A percentile compares a stretch with the other conserved stretches of the same genome.
phyloP scores from a whole-genome alignment of 2,329 filamentous ascomycete genomes.

The Tolypocladium amazonense region DNA sequence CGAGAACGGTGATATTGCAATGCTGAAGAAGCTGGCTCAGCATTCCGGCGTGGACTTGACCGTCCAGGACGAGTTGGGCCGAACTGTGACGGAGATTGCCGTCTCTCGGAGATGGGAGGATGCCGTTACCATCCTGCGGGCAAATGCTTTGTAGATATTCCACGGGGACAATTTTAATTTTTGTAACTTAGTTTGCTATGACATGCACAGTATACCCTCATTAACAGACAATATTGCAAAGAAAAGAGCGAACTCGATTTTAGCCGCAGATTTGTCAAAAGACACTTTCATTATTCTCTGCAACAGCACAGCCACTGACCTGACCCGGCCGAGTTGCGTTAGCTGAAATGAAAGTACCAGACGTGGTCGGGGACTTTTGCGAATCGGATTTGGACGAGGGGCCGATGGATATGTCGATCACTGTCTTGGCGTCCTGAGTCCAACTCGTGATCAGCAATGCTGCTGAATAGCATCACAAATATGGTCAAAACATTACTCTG shows the following conservation, averaged over 20 bases:
- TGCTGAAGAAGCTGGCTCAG: conserved; percentile 41
- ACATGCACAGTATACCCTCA: not conserved
- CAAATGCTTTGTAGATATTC: conserved; percentile 10
- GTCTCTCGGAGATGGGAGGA: conserved; percentile 48
- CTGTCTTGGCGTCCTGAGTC: no score
- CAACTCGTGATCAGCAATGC: not conserved
- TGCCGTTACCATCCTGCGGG: conserved; percentile 38
- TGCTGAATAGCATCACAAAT: not conserved
- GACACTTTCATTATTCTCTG: no score
- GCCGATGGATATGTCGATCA: not conserved
- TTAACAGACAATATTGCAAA: not conserved
- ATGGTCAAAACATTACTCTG: not conserved
- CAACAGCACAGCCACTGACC: not conserved
- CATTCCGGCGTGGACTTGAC: conserved; percentile 40
- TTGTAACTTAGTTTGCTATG: not conserved
- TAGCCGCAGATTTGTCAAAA: not conserved
- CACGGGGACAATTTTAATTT: not conserved
- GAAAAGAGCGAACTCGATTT: no score
- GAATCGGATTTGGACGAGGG: not conserved
- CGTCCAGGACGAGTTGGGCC: conserved; percentile 41
- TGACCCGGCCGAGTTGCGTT: not conserved
- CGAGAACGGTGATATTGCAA: conserved; percentile 47
- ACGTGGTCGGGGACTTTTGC: not conserved
- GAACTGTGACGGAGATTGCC: conserved; percentile 47
- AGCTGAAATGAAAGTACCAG: no score